Evolutionary conservation across 192 early-diverging fungal genomes (phyloP).

Genomic region (Gryganskiella cystojenkinii): DNA sequence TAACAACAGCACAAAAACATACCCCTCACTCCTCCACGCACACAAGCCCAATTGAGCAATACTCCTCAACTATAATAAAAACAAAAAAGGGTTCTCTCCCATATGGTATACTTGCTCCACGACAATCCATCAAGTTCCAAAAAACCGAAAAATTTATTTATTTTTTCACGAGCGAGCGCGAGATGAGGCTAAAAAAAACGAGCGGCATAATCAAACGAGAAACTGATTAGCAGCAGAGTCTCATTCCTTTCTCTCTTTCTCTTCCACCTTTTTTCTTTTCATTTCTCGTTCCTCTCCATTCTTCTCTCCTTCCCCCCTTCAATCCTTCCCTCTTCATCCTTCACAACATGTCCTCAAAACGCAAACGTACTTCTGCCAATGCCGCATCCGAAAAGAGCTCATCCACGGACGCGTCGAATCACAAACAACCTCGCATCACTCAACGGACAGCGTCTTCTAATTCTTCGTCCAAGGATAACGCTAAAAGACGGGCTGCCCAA

Average conservation of each 20-base stretch:
- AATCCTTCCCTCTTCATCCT: not conserved
- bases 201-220: not conserved
- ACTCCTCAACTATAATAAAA: no score
- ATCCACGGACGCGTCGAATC: constrained; percentile 27
- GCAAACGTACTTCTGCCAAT: constrained; percentile 33
- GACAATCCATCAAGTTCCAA: no score
- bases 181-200: not conserved
- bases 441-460: constrained; percentile 15
- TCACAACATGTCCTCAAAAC: constrained; percentile 30
- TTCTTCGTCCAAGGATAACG: constrained; percentile 10
- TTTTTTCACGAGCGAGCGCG: not conserved
- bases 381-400: constrained; percentile 17
- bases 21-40: no score
- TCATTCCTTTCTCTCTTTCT: constrained; percentile 2
- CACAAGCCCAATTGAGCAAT: no score
- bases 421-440: constrained; percentile 45
- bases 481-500: constrained; percentile 13
- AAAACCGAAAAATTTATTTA: no score
- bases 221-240: not conserved
- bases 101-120: no score
- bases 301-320: not conserved
- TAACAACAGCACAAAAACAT: no score
- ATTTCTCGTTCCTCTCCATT: constrained; percentile 1
- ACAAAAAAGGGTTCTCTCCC: no score
- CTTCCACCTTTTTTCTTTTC: not conserved